phyloP scores from a whole-genome alignment of 192 early-diverging fungal species.

The Coemansia sp. region DNA sequence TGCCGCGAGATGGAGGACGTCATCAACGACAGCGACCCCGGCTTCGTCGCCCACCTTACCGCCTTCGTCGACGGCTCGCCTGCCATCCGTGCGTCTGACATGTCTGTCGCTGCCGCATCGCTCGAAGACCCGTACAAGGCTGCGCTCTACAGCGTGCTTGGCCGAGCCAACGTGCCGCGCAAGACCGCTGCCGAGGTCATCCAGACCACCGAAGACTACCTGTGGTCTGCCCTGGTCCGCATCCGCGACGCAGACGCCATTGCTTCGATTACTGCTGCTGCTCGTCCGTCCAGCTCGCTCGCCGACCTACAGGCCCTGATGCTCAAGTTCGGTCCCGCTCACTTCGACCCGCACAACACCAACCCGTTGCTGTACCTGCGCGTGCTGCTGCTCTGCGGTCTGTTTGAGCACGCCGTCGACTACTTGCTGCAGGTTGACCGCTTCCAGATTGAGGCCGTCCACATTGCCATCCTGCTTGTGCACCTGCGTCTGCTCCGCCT shows the following conservation, averaged over 20 bases:
- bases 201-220: slow-evolving; percentile 84
- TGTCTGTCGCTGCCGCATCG: slow-evolving; percentile 42
- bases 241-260: slow-evolving; percentile 59
- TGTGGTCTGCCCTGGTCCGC: slow-evolving; percentile 84
- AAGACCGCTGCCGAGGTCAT: slow-evolving; percentile 65
- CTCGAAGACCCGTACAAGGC: slow-evolving; percentile 89
- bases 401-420: slow-evolving; percentile 86
- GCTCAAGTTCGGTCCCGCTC: slow-evolving; percentile 61
- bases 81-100: slow-evolving; percentile 35
- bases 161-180: slow-evolving; percentile 79
- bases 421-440: slow-evolving; percentile 63
- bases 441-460: slow-evolving; percentile 80
- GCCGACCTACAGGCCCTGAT: slow-evolving; percentile 66
- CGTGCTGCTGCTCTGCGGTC: slow-evolving; percentile 79
- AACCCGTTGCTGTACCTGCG: slow-evolving; percentile 77
- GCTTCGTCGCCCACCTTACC: slow-evolving; percentile 70
- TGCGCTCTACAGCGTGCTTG: slow-evolving; percentile 85
- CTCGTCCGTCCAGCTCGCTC: slow-evolving; percentile 41
- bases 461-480: slow-evolving; percentile 81
- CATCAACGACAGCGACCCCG: slow-evolving; percentile 59
- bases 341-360: slow-evolving; percentile 68
- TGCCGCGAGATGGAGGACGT: slow-evolving; percentile 56
- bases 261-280: slow-evolving; percentile 44
- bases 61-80: slow-evolving; percentile 58
- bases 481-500: slow-evolving; percentile 77